phyloP scores from a whole-genome alignment of 169 alveolate genomes.

The Eimeria falciformis region DNA sequence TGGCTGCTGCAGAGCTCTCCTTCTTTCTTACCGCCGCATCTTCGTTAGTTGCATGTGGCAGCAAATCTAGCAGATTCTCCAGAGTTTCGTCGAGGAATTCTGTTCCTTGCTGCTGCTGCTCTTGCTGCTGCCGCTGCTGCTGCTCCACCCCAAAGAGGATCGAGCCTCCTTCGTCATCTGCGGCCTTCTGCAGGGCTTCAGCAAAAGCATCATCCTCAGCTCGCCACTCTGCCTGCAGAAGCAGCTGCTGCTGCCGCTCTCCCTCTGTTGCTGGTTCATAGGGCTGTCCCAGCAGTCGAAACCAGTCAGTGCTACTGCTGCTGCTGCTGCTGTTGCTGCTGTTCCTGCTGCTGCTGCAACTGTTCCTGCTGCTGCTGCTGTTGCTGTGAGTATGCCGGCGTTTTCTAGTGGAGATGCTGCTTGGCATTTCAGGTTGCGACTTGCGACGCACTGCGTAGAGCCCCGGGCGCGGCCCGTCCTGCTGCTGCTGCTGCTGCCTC shows the following conservation, averaged over 20 bases:
- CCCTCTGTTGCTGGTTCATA: constrained; percentile 17
- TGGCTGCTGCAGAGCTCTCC: not conserved
- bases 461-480: no score
- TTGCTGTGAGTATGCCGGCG: not conserved
- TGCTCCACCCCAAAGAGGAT: not conserved
- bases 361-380: no score
- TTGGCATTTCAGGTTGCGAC: no score
- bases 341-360: not conserved
- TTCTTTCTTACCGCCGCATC: constrained; percentile 3
- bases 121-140: constrained; percentile 3
- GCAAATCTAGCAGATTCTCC: not conserved
- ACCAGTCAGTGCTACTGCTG: not conserved
- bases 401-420: not conserved
- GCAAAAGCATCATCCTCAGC: not conserved
- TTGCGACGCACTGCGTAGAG: no score
- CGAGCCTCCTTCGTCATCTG: not conserved
- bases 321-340: constrained; percentile 14
- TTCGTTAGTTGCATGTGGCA: not conserved
- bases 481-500: constrained; percentile 1
- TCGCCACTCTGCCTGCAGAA: not conserved
- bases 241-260: constrained; percentile 23
- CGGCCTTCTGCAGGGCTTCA: not conserved
- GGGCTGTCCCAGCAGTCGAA: constrained; percentile 39
- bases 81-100: not conserved
- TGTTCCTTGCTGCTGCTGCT: not conserved